These are phyloP conservation scores for Sequoia sempervirens DNA, from an alignment of 75 land plant species.

Conservation along the genomic window DNA sequence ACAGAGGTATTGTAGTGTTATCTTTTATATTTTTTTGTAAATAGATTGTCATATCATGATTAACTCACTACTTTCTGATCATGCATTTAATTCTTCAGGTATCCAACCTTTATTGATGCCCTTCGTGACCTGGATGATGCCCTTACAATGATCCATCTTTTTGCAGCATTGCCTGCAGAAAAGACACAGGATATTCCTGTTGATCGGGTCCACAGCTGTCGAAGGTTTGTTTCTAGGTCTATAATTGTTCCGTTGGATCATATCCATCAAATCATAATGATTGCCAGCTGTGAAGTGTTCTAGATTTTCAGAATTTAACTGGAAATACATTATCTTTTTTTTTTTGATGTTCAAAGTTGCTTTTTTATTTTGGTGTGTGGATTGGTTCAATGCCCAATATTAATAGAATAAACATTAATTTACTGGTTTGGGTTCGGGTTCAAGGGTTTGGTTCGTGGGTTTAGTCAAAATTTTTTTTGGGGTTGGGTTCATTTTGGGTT, in stretches of 20 bases:
- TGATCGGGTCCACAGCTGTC: conserved; percentile 71
- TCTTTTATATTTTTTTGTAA: not conserved
- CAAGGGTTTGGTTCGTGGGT: no score
- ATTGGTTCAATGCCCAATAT: not conserved
- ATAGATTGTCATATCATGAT: not conserved
- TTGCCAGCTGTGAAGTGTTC: not conserved
- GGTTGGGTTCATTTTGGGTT: no score
- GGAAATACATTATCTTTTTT: not conserved
- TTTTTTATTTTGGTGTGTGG: not conserved
- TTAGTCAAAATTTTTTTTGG: no score
- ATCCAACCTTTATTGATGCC: conserved; percentile 91
- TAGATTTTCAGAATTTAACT: not conserved
- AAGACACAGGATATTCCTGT: conserved; percentile 59
- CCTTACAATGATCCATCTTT: conserved; percentile 88
- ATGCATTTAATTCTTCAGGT: conserved; percentile 31
- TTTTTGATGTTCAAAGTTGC: not conserved
- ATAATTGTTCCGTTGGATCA: conserved; percentile 1
- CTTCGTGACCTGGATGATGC: conserved; percentile 94
- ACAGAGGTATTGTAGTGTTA: conserved; percentile 49
- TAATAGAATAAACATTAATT: not conserved
- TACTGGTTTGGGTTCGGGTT: no score
- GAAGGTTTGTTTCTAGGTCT: conserved; percentile 45
- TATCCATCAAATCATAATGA: not conserved
- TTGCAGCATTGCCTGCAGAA: conserved; percentile 85
- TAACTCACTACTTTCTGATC: not conserved